phyloP scores from a whole-genome alignment of 108 stramenopile species.

The Conticribra weissflogii region DNA sequence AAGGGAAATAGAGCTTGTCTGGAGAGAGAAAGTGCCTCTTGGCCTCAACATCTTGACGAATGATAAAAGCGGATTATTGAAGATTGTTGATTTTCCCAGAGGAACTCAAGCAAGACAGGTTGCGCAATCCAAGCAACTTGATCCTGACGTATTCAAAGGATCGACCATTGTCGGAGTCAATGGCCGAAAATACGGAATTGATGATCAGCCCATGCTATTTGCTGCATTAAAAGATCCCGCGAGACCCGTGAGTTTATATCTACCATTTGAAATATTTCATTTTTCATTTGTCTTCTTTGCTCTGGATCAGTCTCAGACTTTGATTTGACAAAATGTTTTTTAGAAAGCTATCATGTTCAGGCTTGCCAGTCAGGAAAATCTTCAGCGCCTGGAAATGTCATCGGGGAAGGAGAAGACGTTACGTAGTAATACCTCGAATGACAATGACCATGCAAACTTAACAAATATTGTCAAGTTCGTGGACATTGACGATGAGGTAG shows the following conservation, averaged over 20 bases:
- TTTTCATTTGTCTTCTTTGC: not conserved
- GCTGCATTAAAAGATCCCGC: constrained; percentile 83
- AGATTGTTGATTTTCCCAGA: constrained; percentile 91
- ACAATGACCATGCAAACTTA: constrained; percentile 5
- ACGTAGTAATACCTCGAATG: too few relatives aligned
- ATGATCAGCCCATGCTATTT: constrained; percentile 65
- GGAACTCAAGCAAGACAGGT: constrained; percentile 87
- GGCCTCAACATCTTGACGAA: constrained; percentile 89
- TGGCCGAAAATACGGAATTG: constrained; percentile 67
- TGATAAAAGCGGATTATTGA: constrained; percentile 79
- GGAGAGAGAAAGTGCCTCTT: constrained; percentile 82
- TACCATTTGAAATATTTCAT: not conserved
- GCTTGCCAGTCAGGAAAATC: constrained; percentile 69
- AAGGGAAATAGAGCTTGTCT: constrained; percentile 78
- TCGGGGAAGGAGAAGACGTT: too few relatives aligned
- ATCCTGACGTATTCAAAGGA: constrained; percentile 84
- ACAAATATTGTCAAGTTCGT: constrained; percentile 43
- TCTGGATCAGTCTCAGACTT: too few relatives aligned
- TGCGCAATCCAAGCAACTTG: constrained; percentile 75
- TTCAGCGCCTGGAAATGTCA: too few relatives aligned
- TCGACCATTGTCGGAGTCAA: constrained; percentile 87
- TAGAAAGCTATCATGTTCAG: constrained; percentile 81
- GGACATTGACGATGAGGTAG: constrained; percentile 55
- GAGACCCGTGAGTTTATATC: constrained; percentile 50
- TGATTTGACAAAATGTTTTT: not conserved